Conservation (phyloP, 2,329 filamentous ascomycete genomes). For the Aureobasidium uvarum region DNA sequence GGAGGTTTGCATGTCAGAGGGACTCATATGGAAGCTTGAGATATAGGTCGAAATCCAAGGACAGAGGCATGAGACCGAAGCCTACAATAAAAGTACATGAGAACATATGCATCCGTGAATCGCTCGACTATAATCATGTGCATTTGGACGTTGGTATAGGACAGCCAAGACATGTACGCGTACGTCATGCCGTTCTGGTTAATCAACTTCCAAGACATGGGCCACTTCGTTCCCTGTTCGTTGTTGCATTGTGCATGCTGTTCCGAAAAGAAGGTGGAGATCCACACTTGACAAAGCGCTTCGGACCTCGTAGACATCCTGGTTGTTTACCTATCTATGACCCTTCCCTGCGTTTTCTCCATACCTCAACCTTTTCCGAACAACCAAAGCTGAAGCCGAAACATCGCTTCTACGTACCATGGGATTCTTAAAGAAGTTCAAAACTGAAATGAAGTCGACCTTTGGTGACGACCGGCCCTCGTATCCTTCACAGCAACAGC, state of each 20-base stretch:
- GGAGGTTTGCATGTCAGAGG: background rate
- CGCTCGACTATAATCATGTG: background rate
- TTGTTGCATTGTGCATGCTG: background rate
- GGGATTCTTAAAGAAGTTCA: constrained; percentile 41
- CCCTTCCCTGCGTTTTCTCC: background rate
- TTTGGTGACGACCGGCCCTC: constrained; percentile 23
- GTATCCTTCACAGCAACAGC: constrained; percentile 26
- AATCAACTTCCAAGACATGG: constrained; percentile 4
- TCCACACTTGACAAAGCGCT: background rate
- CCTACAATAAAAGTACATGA: background rate
- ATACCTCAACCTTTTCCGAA: background rate
- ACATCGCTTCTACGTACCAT: background rate
- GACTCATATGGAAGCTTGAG: background rate
- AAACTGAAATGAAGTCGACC: constrained; percentile 16
- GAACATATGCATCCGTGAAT: background rate
- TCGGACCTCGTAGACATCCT: constrained; percentile 10
- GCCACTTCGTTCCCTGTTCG: constrained; percentile 14
- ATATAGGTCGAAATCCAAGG: background rate
- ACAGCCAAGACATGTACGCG: constrained; percentile 19
- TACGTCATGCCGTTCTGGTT: constrained; percentile 15
- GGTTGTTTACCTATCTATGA: constrained; percentile 1
- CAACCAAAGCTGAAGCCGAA: background rate
- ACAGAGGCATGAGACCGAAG: background rate
- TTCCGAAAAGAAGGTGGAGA: constrained; percentile 15
- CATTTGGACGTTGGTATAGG: background rate